These are phyloP conservation scores for Parathielavia hyrcaniae DNA, from an alignment of 495 filamentous ascomycete species.

Conservation along the genomic window DNA sequence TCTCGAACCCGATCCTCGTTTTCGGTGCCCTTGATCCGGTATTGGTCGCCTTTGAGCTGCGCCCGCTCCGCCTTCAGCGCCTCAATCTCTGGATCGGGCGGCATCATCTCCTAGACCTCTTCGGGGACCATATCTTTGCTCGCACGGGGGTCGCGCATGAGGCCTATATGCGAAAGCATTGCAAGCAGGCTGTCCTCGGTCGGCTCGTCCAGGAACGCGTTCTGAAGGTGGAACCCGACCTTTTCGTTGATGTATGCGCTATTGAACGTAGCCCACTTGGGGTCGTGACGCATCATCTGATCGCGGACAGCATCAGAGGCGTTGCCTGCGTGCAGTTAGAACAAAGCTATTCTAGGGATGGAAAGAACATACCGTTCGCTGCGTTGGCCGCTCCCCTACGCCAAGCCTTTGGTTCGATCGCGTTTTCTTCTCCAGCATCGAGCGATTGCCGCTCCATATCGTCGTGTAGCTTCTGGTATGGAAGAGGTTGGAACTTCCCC, in stretches of 20 bases:
- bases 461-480: slow-evolving; percentile 19
- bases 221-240: slow-evolving; percentile 23
- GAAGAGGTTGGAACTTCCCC: slow-evolving; percentile 15
- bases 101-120: slow-evolving; percentile 20
- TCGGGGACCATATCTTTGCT: slow-evolving; percentile 18
- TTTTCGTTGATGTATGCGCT: neutral
- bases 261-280: slow-evolving; percentile 17
- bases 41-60: slow-evolving; percentile 23
- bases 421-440: slow-evolving; percentile 18
- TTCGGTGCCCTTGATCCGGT: slow-evolving; percentile 17
- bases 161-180: slow-evolving; percentile 24
- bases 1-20: slow-evolving; percentile 16
- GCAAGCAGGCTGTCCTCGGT: slow-evolving; percentile 17
- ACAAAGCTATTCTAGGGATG: slow-evolving; percentile 9
- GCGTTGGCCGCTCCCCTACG: slow-evolving; percentile 20
- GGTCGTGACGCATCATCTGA: slow-evolving; percentile 27
- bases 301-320: slow-evolving; percentile 10
- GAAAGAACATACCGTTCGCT: slow-evolving; percentile 18
- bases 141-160: slow-evolving; percentile 13
- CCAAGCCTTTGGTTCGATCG: slow-evolving; percentile 14
- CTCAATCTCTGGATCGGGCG: slow-evolving; percentile 22
- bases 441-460: slow-evolving; percentile 23
- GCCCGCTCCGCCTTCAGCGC: slow-evolving; percentile 21
- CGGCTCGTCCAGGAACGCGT: slow-evolving; percentile 18
- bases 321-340: slow-evolving; percentile 8